Base-by-base conservation (phyloP, 176 grass and related monocot species). In the Guadua angustifolia region DNA sequence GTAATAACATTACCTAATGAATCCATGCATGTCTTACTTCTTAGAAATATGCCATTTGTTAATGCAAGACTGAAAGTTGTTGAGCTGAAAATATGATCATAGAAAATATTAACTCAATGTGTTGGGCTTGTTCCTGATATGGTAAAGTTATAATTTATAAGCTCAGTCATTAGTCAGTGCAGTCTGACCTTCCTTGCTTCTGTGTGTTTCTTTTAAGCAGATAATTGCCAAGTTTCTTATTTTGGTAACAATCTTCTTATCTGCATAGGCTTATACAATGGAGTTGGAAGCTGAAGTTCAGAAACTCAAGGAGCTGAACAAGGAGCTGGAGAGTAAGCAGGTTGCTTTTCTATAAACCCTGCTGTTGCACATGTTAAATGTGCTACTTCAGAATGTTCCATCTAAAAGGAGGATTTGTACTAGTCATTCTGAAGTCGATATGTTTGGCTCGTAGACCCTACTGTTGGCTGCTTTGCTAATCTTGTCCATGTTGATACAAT, bases 231-330 rank as follows among this genome's bases (percentile, higher is more conserved):
- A 66, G 2, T 80, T 79, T 65, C 58, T 74, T 56, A 1, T 87
- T 75, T 80, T 43, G 46, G n/a, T 89, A 80, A 85, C 47, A 36
- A 13, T 62, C 42, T 84, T 35, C 44, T 89, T 40, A 22, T 85
- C 79, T 73, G 44, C 5, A 60, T 36, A 97, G 94, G 94, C 94
- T 79, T 97, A 97, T 46, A 97, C 91, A 21, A 82, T 97, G 89
- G 94, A 97, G 67, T 74, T 97, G 79, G 94, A 97, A 84, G 94
- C 94, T 84, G 91, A 94, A 88, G 91, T 94, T 85, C 89, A 93
- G 57, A 97, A 94, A 85, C 91, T 97, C 49, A 94, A 92, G 72
- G 91, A 90, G 18, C n/a, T 76, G 29, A 97, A 97, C 74, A 25
- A 82, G 74, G 87, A 90, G 63, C 60, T 97, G 38, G 82, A 94